phyloP scores from a whole-genome alignment of 225 moss, liverwort and hornwort species.

The Sphagnum contortum region DNA sequence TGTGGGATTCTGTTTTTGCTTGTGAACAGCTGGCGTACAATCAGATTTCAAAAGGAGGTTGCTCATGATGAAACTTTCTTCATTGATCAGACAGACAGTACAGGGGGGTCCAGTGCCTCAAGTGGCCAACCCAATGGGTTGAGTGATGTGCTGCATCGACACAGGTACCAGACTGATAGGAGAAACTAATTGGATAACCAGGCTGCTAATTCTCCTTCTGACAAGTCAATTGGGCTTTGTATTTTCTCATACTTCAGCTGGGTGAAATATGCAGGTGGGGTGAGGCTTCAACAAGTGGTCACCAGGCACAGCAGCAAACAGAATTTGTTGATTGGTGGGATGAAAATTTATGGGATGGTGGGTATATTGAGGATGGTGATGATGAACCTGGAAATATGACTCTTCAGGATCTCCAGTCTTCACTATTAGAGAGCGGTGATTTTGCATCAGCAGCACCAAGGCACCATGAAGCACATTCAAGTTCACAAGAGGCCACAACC shows the following conservation, averaged over 20 bases:
- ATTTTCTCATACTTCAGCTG: neutral
- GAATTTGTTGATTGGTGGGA: slow-evolving; percentile 61
- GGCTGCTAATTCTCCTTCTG: neutral
- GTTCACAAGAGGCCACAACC: slow-evolving; percentile 31
- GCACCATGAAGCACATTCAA: slow-evolving; percentile 20
- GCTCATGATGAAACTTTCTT: slow-evolving; percentile 30
- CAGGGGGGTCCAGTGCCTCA: slow-evolving; percentile 27
- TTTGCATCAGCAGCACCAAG: slow-evolving; percentile 38
- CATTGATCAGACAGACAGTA: slow-evolving; percentile 36
- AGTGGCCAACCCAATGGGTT: slow-evolving; percentile 22
- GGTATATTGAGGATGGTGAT: slow-evolving; percentile 25
- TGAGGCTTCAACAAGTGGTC: slow-evolving; percentile 44
- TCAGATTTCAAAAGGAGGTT: slow-evolving; percentile 72
- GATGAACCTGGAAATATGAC: slow-evolving; percentile 44
- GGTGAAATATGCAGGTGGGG: slow-evolving; percentile 28
- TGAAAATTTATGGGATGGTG: slow-evolving; percentile 47
- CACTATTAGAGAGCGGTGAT: slow-evolving; percentile 68
- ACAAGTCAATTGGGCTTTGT: neutral
- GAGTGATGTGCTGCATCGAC: slow-evolving; percentile 26
- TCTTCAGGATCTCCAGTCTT: slow-evolving; percentile 58
- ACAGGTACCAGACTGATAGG: slow-evolving; percentile 22
- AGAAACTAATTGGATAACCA: neutral
- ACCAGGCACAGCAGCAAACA: slow-evolving; percentile 20
- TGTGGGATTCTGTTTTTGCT: neutral
- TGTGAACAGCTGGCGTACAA: slow-evolving; percentile 76